Evolutionary conservation across 148 eudicot genomes (phyloP).

Genomic region (Fagopyrum tataricum): DNA sequence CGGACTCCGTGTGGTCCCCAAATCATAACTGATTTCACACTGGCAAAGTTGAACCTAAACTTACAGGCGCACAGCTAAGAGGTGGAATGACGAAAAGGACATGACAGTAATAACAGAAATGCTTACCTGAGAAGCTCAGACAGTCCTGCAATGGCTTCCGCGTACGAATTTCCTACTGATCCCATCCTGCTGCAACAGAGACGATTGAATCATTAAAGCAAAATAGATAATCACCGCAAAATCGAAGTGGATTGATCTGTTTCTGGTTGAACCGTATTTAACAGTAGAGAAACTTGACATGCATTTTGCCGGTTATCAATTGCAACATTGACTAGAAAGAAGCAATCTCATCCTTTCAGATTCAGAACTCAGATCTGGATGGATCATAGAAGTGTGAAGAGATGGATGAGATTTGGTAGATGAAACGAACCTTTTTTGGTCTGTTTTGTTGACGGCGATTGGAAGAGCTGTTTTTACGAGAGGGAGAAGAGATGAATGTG

Average conservation of each 20-base stretch:
- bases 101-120: slow-evolving; percentile 9
- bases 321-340: neutral
- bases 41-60: neutral
- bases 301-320: neutral
- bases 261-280: neutral
- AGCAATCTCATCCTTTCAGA: too few relatives aligned
- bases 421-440: slow-evolving; percentile 2
- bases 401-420: neutral
- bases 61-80: neutral
- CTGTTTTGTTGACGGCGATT: neutral
- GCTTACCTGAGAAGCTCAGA: slow-evolving; percentile 59
- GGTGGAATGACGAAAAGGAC: neutral
- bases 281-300: neutral
- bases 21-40: slow-evolving; percentile 1
- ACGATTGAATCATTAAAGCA: neutral
- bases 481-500: neutral
- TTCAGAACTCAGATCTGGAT: too few relatives aligned
- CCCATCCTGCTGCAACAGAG: slow-evolving; percentile 36
- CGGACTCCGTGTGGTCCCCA: neutral
- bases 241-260: neutral
- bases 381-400: neutral
- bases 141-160: slow-evolving; percentile 66
- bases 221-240: too few relatives aligned
- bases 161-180: slow-evolving; percentile 21
- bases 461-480: neutral